Evolutionary conservation across 257 asterid genomes (phyloP).

Genomic region (Leonotis leonurus): DNA sequence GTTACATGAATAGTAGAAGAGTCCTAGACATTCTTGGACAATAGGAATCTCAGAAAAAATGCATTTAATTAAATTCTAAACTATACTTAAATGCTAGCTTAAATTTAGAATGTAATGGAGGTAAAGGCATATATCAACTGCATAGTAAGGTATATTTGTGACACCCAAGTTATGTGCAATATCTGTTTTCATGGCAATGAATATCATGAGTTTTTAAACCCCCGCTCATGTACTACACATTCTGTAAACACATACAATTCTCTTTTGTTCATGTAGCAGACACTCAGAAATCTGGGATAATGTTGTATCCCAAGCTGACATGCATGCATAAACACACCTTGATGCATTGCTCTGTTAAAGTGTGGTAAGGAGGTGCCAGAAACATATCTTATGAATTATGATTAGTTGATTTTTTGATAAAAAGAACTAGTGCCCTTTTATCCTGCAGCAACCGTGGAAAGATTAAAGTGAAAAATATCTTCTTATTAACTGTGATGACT

Average conservation of each 20-base stretch:
- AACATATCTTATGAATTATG: not conserved
- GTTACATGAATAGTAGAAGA: not conserved
- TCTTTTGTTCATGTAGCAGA: not conserved
- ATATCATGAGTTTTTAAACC: not conserved
- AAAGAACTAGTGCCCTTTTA: not conserved
- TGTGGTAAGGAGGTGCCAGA: not conserved
- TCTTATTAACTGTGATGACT: not conserved
- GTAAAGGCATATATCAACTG: not conserved
- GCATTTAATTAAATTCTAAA: not conserved
- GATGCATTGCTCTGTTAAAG: not conserved
- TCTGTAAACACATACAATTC: not conserved
- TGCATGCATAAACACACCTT: not conserved
- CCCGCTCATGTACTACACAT: not conserved
- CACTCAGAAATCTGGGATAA: not conserved
- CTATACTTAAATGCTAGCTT: not conserved
- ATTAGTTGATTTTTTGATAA: not conserved
- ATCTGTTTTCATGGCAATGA: not conserved
- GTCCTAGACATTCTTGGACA: not conserved
- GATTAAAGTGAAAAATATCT: not conserved
- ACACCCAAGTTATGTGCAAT: not conserved
- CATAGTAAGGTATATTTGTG: not conserved
- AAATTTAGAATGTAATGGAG: not conserved
- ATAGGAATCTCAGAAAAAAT: not conserved
- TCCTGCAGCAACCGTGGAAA: conserved; percentile 1
- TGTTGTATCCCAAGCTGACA: not conserved